These are phyloP conservation scores for Claviceps humidiphila DNA, from an alignment of 2,329 filamentous ascomycete species.

Conservation along the genomic window DNA sequence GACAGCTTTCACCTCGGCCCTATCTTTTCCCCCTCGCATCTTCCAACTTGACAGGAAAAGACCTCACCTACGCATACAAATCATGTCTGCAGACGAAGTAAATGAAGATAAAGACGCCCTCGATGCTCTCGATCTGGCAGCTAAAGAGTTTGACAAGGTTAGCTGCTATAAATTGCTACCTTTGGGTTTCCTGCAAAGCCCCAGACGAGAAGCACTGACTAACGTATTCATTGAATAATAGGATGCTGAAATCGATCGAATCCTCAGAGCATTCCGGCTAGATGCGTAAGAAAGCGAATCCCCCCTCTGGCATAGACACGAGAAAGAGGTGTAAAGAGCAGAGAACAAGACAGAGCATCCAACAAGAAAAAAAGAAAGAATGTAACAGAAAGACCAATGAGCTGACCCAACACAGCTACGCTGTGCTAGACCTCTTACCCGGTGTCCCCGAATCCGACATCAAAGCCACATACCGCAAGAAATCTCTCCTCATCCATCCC, in stretches of 20 bases:
- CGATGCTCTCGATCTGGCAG: conserved; percentile 68
- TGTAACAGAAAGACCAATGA: background rate
- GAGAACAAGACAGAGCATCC: background rate
- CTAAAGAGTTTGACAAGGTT: conserved; percentile 85
- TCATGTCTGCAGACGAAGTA: conserved; percentile 23
- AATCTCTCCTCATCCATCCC: conserved; percentile 97
- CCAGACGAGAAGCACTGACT: background rate
- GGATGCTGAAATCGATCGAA: conserved; percentile 93
- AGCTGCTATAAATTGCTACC: conserved; percentile 10
- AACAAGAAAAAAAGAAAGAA: background rate
- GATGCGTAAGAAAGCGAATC: conserved; percentile 32
- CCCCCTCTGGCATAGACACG: background rate
- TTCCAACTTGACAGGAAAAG: no score
- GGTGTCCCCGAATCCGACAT: conserved; percentile 94
- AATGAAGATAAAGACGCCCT: conserved; percentile 61
- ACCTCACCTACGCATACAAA: background rate
- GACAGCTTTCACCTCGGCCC: background rate
- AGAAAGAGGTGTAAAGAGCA: background rate
- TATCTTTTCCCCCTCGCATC: background rate
- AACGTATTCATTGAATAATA: conserved; percentile 22
- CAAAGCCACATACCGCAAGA: conserved; percentile 85
- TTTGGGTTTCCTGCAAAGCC: no score
- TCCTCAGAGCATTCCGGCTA: conserved; percentile 75
- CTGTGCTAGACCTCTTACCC: conserved; percentile 87
- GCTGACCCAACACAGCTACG: conserved; percentile 45